A percentile compares a stretch with the other conserved stretches of the same genome.
Evolutionary conservation across 169 alveolate genomes (phyloP).

Genomic region (Cyclospora cayetanensis): DNA sequence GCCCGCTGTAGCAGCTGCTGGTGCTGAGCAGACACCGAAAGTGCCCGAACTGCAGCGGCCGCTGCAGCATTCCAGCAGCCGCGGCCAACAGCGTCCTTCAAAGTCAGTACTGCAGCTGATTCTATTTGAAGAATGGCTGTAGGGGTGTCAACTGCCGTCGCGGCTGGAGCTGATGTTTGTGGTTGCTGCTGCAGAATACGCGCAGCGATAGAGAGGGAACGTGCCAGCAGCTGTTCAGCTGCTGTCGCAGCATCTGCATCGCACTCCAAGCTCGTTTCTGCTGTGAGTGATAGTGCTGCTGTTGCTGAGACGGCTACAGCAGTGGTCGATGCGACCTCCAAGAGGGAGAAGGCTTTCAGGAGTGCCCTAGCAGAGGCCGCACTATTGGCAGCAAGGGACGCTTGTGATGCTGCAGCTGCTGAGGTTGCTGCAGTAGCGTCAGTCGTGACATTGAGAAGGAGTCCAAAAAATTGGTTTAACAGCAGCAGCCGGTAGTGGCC

Average conservation of each 20-base stretch:
- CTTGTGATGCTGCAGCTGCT: background rate
- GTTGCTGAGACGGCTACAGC: constrained; percentile 30
- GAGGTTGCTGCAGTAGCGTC: background rate
- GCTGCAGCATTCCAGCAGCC: constrained; percentile 48
- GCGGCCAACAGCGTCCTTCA: background rate
- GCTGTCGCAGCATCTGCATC: constrained; percentile 21
- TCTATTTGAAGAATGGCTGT: background rate
- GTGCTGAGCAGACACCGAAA: background rate
- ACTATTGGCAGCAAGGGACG: background rate
- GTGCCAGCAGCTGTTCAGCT: constrained; percentile 23
- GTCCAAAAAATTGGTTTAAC: background rate
- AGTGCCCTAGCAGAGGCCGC: background rate
- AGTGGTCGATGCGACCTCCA: background rate
- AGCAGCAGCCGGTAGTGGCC: constrained; percentile 17
- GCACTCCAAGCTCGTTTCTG: background rate
- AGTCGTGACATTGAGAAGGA: constrained; percentile 8
- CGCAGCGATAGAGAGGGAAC: background rate
- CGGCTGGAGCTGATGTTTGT: constrained; percentile 20
- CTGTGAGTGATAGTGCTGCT: background rate
- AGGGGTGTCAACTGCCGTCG: background rate
- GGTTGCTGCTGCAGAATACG: background rate
- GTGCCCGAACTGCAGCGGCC: background rate
- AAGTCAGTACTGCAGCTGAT: background rate
- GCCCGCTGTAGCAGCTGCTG: constrained; percentile 19
- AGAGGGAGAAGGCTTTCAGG: background rate